Conservation (phyloP, 768 basidiomycete genomes). For the Hydnomerulius pinastri region DNA sequence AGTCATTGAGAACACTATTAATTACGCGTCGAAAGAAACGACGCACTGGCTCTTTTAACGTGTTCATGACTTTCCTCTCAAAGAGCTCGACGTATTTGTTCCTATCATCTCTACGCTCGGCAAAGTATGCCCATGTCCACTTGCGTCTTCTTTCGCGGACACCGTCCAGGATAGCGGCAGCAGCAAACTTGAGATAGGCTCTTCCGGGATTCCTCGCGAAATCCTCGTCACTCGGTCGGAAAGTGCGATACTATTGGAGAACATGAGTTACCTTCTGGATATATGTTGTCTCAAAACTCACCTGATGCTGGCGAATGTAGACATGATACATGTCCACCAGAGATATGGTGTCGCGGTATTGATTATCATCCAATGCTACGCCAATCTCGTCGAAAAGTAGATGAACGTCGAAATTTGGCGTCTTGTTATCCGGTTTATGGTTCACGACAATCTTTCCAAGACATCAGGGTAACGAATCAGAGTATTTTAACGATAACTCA, state of each 20-base stretch:
- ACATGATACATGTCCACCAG: conserved; percentile 97
- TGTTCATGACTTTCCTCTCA: conserved; percentile 65
- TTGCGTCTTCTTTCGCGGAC: conserved; percentile 79
- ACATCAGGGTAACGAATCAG: conserved; percentile 3
- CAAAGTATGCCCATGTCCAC: conserved; percentile 94
- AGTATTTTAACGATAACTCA: conserved; percentile 39
- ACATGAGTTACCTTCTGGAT: conserved; percentile 10
- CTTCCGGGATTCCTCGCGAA: conserved; percentile 59
- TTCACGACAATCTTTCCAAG: conserved; percentile 74
- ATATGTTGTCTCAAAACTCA: conserved; percentile 30
- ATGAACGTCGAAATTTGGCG: conserved; percentile 84
- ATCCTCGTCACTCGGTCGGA: conserved; percentile 65
- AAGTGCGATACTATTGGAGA: conserved; percentile 67
- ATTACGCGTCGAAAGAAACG: background rate
- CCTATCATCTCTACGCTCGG: conserved; percentile 84
- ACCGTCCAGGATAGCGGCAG: conserved; percentile 74
- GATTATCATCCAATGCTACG: conserved; percentile 86
- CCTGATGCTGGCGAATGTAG: conserved; percentile 82
- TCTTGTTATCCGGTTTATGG: conserved; percentile 68
- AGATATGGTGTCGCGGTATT: conserved; percentile 92
- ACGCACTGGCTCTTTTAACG: conserved; percentile 57
- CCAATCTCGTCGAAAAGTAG: conserved; percentile 93
- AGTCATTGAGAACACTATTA: background rate
- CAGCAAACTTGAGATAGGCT: conserved; percentile 78
- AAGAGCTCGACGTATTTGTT: conserved; percentile 83